Percentiles rank a stretch among this genome's conserved stretches.
Evolutionary conservation across 2,329 filamentous ascomycete species (phyloP).

Genomic region (Phoma sp.): DNA sequence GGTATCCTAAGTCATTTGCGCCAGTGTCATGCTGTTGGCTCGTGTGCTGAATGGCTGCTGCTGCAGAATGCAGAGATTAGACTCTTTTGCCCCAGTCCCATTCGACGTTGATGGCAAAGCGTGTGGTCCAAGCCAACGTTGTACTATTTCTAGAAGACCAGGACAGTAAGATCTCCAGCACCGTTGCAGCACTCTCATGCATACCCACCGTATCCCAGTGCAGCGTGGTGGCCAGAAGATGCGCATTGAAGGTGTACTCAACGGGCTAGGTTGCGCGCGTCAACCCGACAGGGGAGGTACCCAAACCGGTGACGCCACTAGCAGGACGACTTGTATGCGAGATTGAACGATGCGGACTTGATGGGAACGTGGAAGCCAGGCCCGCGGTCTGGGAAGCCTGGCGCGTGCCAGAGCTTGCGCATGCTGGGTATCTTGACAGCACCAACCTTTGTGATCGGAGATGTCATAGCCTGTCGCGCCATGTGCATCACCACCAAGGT

Average conservation of each 20-base stretch:
- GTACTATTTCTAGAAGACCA: constrained; percentile 52
- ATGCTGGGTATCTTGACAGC: constrained; percentile 10
- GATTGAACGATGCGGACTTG: constrained; percentile 39
- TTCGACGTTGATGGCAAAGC: constrained; percentile 16
- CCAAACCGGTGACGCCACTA: constrained; percentile 45
- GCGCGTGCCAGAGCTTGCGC: constrained; percentile 22
- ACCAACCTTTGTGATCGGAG: constrained; percentile 7
- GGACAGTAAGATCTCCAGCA: constrained; percentile 50
- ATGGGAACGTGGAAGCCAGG: constrained; percentile 36
- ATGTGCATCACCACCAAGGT: constrained; percentile 27
- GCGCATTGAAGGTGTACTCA: constrained; percentile 43
- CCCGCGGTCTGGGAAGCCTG: constrained; percentile 31
- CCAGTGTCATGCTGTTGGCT: constrained; percentile 46
- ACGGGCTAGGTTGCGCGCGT: constrained; percentile 40
- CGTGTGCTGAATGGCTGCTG: constrained; percentile 50
- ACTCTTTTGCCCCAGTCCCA: constrained; percentile 34
- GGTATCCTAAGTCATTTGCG: constrained; percentile 44
- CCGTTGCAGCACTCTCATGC: constrained; percentile 48
- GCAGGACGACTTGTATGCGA: constrained; percentile 39
- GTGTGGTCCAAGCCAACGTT: constrained; percentile 41
- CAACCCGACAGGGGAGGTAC: constrained; percentile 38
- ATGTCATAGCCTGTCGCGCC: constrained; percentile 26
- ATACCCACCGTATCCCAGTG: constrained; percentile 37
- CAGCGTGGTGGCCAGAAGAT: constrained; percentile 46
- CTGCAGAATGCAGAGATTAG: constrained; percentile 45